phyloP scores from a whole-genome alignment of 2,329 filamentous ascomycete genomes.

The Helicocarpus griseus region DNA sequence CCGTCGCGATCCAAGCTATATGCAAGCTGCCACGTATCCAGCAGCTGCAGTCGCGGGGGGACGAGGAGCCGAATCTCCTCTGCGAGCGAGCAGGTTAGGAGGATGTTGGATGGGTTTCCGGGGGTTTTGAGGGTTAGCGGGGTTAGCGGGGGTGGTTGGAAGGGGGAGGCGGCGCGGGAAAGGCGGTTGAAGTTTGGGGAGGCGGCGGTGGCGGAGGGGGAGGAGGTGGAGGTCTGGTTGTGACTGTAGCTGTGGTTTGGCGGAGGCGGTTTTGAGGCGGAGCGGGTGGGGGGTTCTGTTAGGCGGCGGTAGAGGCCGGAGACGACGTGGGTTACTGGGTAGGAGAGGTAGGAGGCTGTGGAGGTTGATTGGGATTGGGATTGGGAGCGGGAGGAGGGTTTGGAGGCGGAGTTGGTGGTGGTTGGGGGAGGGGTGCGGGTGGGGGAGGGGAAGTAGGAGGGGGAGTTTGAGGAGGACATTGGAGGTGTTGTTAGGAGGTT shows the following conservation, averaged over 20 bases:
- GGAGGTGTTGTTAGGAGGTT: background rate
- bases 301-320: slow-evolving; percentile 61
- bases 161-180: slow-evolving; percentile 60
- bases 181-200: slow-evolving; percentile 51
- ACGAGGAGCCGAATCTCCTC: slow-evolving; percentile 89
- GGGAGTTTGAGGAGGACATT: background rate
- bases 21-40: slow-evolving; percentile 73
- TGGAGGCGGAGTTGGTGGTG: slow-evolving; percentile 9
- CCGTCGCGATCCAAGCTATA: slow-evolving; percentile 92
- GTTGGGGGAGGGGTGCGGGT: slow-evolving; percentile 5
- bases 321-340: slow-evolving; percentile 43
- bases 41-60: slow-evolving; percentile 75
- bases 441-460: slow-evolving; percentile 1
- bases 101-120: slow-evolving; percentile 44
- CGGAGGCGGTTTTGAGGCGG: slow-evolving; percentile 10
- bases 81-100: slow-evolving; percentile 65
- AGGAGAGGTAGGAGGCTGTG: slow-evolving; percentile 39
- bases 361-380: slow-evolving; percentile 19
- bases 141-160: slow-evolving; percentile 74
- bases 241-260: too few relatives aligned
- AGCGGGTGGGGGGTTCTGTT: slow-evolving; percentile 29
- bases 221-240: too few relatives aligned
- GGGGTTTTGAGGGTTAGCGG: slow-evolving; percentile 61
- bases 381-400: background rate
- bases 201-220: slow-evolving; percentile 12